These are phyloP conservation scores for Trypanosoma boissoni DNA, from an alignment of 208 protist genomes.

Conservation along the genomic window DNA sequence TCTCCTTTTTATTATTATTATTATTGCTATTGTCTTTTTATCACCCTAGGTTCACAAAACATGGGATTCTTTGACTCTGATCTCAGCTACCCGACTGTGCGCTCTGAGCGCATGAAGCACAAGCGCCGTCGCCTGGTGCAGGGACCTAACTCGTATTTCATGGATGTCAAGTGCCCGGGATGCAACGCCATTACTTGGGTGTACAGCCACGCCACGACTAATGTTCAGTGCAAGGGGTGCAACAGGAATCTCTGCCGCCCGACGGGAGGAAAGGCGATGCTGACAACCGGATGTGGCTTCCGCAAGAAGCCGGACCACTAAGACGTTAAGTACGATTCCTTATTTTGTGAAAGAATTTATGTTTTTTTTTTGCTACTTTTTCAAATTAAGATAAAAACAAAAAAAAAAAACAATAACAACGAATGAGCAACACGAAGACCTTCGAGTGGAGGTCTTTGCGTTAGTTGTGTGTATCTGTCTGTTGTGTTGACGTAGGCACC, in stretches of 20 bases:
- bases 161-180: constrained; percentile 98
- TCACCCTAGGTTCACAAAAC: no score
- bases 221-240: constrained; percentile 97
- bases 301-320: constrained; percentile 94
- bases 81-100: constrained; percentile 96
- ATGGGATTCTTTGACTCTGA: constrained; percentile 95
- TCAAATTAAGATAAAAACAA: no score
- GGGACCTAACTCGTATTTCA: constrained; percentile 99
- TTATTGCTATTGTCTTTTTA: no score
- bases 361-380: no score
- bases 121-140: constrained; percentile 99
- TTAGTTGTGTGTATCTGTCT: not conserved
- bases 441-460: no score
- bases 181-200: constrained; percentile 96
- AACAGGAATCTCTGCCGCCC: constrained; percentile 96
- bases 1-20: not conserved
- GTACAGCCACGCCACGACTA: constrained; percentile 97
- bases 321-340: no score
- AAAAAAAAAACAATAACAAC: no score
- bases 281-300: constrained; percentile 95
- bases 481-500: not conserved
- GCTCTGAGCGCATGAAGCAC: constrained; percentile 95
- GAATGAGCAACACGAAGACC: no score
- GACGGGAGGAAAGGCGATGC: constrained; percentile 97
- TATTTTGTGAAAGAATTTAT: no score